Conservation (phyloP, 2,329 filamentous ascomycete species). For the Kalmusia sp. region DNA sequence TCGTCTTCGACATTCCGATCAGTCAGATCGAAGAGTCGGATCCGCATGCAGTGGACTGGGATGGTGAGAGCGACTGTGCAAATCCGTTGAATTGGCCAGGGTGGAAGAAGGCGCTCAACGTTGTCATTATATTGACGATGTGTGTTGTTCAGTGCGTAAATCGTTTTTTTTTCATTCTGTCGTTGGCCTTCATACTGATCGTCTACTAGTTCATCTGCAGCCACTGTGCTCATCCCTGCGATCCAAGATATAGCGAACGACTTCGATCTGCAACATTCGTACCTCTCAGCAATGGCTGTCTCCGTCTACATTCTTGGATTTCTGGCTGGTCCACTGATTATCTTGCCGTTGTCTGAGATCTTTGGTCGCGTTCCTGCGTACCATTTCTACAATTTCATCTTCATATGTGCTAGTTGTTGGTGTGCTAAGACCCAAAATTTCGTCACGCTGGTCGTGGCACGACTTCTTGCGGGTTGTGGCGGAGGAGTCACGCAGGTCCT, state of each 20-base stretch:
- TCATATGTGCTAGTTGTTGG: conserved; percentile 11
- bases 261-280: conserved; percentile 12
- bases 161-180: not conserved
- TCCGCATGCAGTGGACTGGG: conserved; percentile 61
- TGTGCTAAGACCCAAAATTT: conserved; percentile 12
- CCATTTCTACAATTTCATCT: conserved; percentile 15
- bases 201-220: conserved; percentile 17
- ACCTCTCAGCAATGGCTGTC: conserved; percentile 10
- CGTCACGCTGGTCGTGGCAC: conserved; percentile 11
- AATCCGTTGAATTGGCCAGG: conserved; percentile 66
- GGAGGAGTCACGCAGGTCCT: conserved; percentile 17
- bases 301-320: conserved; percentile 21
- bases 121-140: conserved; percentile 28
- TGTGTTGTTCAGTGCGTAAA: conserved; percentile 34
- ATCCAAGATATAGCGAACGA: conserved; percentile 16
- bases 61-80: conserved; percentile 59
- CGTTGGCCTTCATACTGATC: not conserved
- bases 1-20: not conserved
- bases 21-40: not conserved
- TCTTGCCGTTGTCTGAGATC: conserved; percentile 23
- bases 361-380: conserved; percentile 18
- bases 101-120: conserved; percentile 22
- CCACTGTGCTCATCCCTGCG: conserved; percentile 19
- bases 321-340: conserved; percentile 20
- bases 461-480: conserved; percentile 19